Percentiles rank a stretch among this genome's conserved stretches.
Evolutionary conservation across 2,329 filamentous ascomycete species (phyloP).

Genomic region (Mycosphaerella sp.): DNA sequence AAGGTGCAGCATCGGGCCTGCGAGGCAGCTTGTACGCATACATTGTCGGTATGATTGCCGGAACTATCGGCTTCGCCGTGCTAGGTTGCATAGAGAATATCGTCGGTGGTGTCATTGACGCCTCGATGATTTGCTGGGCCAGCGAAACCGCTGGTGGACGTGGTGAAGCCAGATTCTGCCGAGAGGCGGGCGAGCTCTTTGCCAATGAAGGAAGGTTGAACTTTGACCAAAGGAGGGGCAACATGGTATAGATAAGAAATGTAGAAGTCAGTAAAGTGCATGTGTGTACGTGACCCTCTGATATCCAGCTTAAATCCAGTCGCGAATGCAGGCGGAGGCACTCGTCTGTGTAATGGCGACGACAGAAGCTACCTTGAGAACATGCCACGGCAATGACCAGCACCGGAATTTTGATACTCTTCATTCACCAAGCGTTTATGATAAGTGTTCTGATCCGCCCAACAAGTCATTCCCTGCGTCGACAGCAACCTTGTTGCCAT

Average conservation of each 20-base stretch:
- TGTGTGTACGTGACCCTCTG: no score
- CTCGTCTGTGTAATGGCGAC: no score
- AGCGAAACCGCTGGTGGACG: conserved; percentile 64
- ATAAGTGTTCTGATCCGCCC: no score
- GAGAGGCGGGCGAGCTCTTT: conserved; percentile 85
- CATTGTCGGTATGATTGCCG: conserved; percentile 83
- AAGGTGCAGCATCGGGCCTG: conserved; percentile 43
- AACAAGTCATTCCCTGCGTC: no score
- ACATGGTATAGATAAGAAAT: not conserved
- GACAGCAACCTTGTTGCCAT: not conserved
- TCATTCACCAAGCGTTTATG: no score
- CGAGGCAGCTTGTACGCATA: conserved; percentile 90
- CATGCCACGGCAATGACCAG: no score
- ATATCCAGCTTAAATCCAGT: no score
- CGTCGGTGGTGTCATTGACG: conserved; percentile 34
- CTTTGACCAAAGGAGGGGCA: conserved; percentile 11
- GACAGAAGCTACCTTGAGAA: no score
- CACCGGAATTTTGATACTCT: no score
- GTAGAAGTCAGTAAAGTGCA: no score
- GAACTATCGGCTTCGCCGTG: conserved; percentile 90
- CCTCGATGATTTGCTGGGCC: conserved; percentile 84
- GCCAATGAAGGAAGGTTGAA: conserved; percentile 47
- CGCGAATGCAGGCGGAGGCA: no score
- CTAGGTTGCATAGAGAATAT: conserved; percentile 47
- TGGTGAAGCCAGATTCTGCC: conserved; percentile 71